phyloP scores from a whole-genome alignment of 2,329 filamentous ascomycete species.

The Calonectria pteridis region DNA sequence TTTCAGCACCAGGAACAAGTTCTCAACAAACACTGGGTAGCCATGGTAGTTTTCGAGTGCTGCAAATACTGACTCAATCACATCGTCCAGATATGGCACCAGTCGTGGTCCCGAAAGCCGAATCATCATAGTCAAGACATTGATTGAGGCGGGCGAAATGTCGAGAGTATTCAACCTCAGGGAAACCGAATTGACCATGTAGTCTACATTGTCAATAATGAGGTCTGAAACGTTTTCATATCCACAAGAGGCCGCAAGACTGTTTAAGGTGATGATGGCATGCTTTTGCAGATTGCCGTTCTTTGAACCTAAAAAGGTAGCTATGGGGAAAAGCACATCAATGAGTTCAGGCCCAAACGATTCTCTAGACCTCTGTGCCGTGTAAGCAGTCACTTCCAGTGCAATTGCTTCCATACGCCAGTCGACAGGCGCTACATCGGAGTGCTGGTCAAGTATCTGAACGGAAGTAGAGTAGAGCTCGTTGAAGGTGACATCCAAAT shows the following conservation, averaged over 20 bases:
- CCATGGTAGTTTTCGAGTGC: slow-evolving; percentile 96
- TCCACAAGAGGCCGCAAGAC: slow-evolving; percentile 79
- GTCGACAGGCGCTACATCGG: slow-evolving; percentile 64
- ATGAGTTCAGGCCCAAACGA: slow-evolving; percentile 88
- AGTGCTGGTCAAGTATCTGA: slow-evolving; percentile 67
- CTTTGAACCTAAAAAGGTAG: slow-evolving; percentile 85
- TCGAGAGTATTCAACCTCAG: slow-evolving; percentile 92
- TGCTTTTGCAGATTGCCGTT: slow-evolving; percentile 79
- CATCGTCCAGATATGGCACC: slow-evolving; percentile 90
- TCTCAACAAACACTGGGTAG: slow-evolving; percentile 87
- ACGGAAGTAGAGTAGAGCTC: slow-evolving; percentile 80
- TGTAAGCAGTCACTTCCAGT: slow-evolving; percentile 82
- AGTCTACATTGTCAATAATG: slow-evolving; percentile 93
- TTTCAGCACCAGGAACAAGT: slow-evolving; percentile 84
- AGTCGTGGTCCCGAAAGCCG: slow-evolving; percentile 84
- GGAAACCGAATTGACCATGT: slow-evolving; percentile 93
- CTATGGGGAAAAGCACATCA: slow-evolving; percentile 90
- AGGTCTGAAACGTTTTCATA: slow-evolving; percentile 82
- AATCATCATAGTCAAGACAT: slow-evolving; percentile 95
- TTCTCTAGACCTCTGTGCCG: slow-evolving; percentile 74
- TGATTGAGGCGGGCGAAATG: slow-evolving; percentile 89
- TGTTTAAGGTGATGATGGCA: slow-evolving; percentile 85
- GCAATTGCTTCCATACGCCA: slow-evolving; percentile 84
- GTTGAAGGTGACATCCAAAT: slow-evolving; percentile 63
- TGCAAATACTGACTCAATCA: slow-evolving; percentile 90